These are phyloP conservation scores for Penicillium brevicompactum DNA, from an alignment of 2,329 filamentous ascomycete genomes.

Conservation along the genomic window DNA sequence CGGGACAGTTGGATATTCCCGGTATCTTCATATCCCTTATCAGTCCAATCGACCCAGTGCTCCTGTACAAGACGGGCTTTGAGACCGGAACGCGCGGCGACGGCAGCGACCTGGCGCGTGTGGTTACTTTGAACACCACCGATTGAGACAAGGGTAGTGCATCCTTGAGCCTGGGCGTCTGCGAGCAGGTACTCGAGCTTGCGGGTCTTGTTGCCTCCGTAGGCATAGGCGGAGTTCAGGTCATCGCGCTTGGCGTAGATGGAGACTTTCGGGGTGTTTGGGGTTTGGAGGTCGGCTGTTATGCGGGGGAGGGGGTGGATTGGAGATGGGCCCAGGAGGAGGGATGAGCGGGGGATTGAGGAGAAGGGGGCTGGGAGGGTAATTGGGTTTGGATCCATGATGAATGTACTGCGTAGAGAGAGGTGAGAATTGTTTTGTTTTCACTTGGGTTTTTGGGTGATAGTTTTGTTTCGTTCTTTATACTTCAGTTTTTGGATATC, in stretches of 20 bases:
- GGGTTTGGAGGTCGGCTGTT: constrained; percentile 54
- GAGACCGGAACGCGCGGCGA: constrained; percentile 61
- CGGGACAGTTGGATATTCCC: constrained; percentile 73
- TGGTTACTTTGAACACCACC: constrained; percentile 72
- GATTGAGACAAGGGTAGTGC: constrained; percentile 66
- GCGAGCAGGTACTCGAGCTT: constrained; percentile 71
- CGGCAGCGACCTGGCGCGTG: constrained; percentile 67
- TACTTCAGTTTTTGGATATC: background rate
- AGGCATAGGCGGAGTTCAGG: constrained; percentile 68
- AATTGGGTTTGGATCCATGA: constrained; percentile 8
- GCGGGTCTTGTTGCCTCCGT: constrained; percentile 69
- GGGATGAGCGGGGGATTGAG: constrained; percentile 61
- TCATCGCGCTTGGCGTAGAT: constrained; percentile 75
- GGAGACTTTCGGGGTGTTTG: constrained; percentile 50
- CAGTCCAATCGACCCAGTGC: constrained; percentile 67
- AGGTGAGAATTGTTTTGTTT: background rate
- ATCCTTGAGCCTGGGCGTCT: constrained; percentile 60
- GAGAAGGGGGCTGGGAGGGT: constrained; percentile 63
- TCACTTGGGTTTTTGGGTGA: background rate
- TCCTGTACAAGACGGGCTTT: constrained; percentile 60
- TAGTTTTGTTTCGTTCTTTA: no score
- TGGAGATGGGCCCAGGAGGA: constrained; percentile 69
- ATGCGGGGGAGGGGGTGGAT: constrained; percentile 69
- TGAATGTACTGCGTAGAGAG: background rate
- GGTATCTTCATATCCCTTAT: constrained; percentile 62